phyloP scores from a whole-genome alignment of 495 filamentous ascomycete genomes.

The Apodospora peruviana region DNA sequence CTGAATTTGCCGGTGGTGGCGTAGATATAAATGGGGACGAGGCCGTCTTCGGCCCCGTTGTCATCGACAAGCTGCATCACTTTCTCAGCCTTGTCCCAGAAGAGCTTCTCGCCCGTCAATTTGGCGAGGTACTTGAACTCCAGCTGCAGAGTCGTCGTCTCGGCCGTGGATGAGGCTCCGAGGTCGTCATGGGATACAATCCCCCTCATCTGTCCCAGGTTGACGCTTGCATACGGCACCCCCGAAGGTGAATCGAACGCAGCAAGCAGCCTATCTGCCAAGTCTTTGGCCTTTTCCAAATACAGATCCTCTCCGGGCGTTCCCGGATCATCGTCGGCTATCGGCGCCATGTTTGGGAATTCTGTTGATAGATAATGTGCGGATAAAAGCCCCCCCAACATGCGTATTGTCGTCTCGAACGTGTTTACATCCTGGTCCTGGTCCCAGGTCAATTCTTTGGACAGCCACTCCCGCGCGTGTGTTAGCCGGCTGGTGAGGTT shows the following conservation, averaged over 20 bases:
- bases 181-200: conserved; percentile 73
- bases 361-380: conserved; percentile 85
- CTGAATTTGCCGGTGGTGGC: conserved; percentile 72
- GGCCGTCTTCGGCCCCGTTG: conserved; percentile 69
- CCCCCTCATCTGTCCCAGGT: conserved; percentile 68
- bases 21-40: conserved; percentile 87
- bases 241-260: conserved; percentile 85
- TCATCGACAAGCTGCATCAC: conserved; percentile 87
- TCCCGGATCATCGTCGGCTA: conserved; percentile 59
- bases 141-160: conserved; percentile 86
- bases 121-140: conserved; percentile 98
- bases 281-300: conserved; percentile 89
- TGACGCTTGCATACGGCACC: conserved; percentile 85
- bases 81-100: conserved; percentile 85
- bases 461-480: conserved; percentile 86
- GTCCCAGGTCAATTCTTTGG: conserved; percentile 74
- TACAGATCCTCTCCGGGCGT: conserved; percentile 81
- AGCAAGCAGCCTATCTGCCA: conserved; percentile 78
- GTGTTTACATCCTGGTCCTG: conserved; percentile 94
- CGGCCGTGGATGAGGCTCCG: conserved; percentile 91
- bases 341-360: conserved; percentile 61
- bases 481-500: conserved; percentile 83
- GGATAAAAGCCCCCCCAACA: conserved; percentile 91
- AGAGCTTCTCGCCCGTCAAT: conserved; percentile 84
- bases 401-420: conserved; percentile 97